These are phyloP conservation scores for Trypanosoma rangeli DNA, from an alignment of 208 protist genomes.

Conservation along the genomic window DNA sequence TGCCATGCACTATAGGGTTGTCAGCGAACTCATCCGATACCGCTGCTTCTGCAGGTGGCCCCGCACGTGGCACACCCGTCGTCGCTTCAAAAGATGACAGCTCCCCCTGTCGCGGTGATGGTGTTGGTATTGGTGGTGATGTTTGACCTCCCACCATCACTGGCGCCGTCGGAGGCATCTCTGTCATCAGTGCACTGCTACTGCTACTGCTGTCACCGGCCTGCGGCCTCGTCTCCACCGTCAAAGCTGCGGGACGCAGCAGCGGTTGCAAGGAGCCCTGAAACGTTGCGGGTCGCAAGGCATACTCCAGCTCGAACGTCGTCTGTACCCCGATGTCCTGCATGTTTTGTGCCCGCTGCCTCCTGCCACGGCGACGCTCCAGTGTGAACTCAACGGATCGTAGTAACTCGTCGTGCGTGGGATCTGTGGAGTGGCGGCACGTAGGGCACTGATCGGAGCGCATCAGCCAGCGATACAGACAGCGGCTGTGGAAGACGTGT, in stretches of 20 bases:
- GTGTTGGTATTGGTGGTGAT: neutral
- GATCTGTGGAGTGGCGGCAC: slow-evolving; percentile 52
- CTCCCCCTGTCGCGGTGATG: neutral
- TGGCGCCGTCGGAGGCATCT: neutral
- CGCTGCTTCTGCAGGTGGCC: neutral
- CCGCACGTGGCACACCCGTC: neutral
- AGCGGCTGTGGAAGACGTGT: slow-evolving; percentile 79
- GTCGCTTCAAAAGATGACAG: neutral
- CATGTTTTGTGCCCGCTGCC: neutral
- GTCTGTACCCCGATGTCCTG: slow-evolving; percentile 27
- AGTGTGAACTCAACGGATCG: neutral
- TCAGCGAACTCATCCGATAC: slow-evolving; percentile 24
- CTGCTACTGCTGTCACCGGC: neutral
- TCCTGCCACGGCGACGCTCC: neutral
- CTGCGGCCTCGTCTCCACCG: neutral
- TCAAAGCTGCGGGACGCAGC: neutral
- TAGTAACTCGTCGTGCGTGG: neutral
- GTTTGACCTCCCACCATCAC: neutral
- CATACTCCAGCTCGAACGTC: slow-evolving; percentile 15
- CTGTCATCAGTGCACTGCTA: neutral
- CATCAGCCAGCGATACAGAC: slow-evolving; percentile 78
- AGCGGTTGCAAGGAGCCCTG: slow-evolving; percentile 20
- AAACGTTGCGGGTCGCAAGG: slow-evolving; percentile 4
- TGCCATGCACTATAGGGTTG: slow-evolving; percentile 6
- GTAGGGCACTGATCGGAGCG: slow-evolving; percentile 54